These are phyloP conservation scores for Iberis amara DNA, from an alignment of 441 rosid species.

Conservation along the genomic window DNA sequence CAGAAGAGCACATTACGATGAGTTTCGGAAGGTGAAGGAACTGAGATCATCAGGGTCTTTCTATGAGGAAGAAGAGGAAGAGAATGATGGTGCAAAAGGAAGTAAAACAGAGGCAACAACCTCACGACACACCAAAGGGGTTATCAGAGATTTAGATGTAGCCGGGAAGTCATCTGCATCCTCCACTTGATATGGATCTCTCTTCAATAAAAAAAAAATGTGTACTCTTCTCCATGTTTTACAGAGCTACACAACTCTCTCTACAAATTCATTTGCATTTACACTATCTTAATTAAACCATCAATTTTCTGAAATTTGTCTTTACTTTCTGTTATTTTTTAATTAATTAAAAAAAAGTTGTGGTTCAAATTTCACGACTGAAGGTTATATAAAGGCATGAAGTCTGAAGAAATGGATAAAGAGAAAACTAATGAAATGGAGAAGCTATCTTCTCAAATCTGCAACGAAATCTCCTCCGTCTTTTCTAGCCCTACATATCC, in stretches of 20 bases:
- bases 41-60: conserved; percentile 61
- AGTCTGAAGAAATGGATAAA: conserved; percentile 29
- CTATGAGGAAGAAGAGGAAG: conserved; percentile 56
- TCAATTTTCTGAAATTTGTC: too few relatives aligned
- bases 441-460: conserved; percentile 49
- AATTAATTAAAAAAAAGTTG: too few relatives aligned
- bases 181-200: conserved; percentile 16
- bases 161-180: conserved; percentile 27
- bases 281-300: not conserved
- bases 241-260: not conserved
- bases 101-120: conserved; percentile 33
- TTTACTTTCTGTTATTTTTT: too few relatives aligned
- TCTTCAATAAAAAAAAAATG: conserved; percentile 2
- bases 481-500: conserved; percentile 45
- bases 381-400: too few relatives aligned
- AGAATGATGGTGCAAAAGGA: conserved; percentile 31
- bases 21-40: conserved; percentile 80
- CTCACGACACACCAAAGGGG: conserved; percentile 40
- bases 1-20: conserved; percentile 80
- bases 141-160: conserved; percentile 37
- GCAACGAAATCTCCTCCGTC: conserved; percentile 55
- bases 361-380: too few relatives aligned
- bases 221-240: conserved; percentile 20
- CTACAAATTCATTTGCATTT: conserved; percentile 1
- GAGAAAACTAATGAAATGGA: conserved; percentile 25